phyloP scores from a whole-genome alignment of 768 basidiomycete genomes.

The Galerina sulciceps region DNA sequence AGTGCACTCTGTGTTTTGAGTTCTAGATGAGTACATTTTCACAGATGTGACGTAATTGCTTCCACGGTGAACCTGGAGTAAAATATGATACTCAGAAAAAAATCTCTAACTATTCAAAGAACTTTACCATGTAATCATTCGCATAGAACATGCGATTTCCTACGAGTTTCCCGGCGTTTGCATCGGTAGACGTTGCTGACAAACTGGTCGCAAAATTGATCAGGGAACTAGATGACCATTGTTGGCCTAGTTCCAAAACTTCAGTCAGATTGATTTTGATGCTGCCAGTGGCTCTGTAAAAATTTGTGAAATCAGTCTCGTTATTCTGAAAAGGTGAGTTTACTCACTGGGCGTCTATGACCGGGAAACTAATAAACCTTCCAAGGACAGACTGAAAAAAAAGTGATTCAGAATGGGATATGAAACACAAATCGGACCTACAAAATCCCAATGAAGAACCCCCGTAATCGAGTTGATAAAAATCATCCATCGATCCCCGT shows the following conservation, averaged over 20 bases:
- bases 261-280: slow-evolving; percentile 62
- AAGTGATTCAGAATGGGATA: slow-evolving; percentile 3
- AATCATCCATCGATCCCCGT: slow-evolving; percentile 74
- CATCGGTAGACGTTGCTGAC: slow-evolving; percentile 37
- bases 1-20: slow-evolving; percentile 66
- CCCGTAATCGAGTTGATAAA: slow-evolving; percentile 59
- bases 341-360: slow-evolving; percentile 46
- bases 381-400: slow-evolving; percentile 58
- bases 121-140: slow-evolving; percentile 69
- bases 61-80: slow-evolving; percentile 62
- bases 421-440: slow-evolving; percentile 34
- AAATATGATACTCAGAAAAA: slow-evolving; percentile 1
- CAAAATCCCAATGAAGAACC: slow-evolving; percentile 74
- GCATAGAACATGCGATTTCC: slow-evolving; percentile 71
- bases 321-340: neutral
- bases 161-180: slow-evolving; percentile 54
- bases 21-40: slow-evolving; percentile 66
- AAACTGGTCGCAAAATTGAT: slow-evolving; percentile 42
- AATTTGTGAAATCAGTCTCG: neutral
- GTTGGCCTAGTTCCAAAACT: slow-evolving; percentile 50
- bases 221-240: slow-evolving; percentile 52
- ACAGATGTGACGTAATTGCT: slow-evolving; percentile 60
- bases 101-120: neutral
- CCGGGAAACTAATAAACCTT: slow-evolving; percentile 71
- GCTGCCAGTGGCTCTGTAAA: slow-evolving; percentile 55